These are phyloP conservation scores for Aspergillus indologenus DNA, from an alignment of 495 filamentous ascomycete species.

Conservation along the genomic window DNA sequence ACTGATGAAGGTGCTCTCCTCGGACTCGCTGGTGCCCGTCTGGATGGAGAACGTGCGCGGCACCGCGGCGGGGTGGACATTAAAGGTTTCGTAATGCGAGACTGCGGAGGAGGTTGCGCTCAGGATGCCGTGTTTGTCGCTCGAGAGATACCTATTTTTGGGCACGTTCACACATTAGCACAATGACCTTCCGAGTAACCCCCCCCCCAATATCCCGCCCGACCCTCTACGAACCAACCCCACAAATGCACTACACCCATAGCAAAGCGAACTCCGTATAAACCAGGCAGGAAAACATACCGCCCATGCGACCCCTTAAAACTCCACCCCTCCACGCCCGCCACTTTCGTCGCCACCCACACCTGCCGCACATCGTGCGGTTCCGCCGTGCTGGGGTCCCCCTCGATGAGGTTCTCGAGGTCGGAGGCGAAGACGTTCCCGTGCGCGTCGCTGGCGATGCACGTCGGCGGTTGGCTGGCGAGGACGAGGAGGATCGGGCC, in stretches of 20 bases:
- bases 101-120: conserved; percentile 77
- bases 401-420: conserved; percentile 81
- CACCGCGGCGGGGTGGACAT: conserved; percentile 61
- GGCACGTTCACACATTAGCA: no score
- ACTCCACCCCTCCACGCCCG: conserved; percentile 74
- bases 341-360: conserved; percentile 83
- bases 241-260: no score
- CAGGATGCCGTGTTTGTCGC: conserved; percentile 78
- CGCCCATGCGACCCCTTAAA: conserved; percentile 88
- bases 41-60: conserved; percentile 67
- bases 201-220: no score
- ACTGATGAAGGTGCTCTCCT: conserved; percentile 50
- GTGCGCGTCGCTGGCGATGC: conserved; percentile 77
- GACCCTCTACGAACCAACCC: no score
- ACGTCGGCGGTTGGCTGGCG: conserved; percentile 60
- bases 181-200: no score
- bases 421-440: conserved; percentile 78
- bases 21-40: conserved; percentile 45
- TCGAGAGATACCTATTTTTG: conserved; percentile 63
- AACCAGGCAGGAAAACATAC: conserved; percentile 40
- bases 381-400: conserved; percentile 74
- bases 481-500: neutral
- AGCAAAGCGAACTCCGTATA: no score
- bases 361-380: conserved; percentile 94
- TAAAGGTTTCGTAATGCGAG: conserved; percentile 75